Evolutionary conservation across 352 stramenopile species (phyloP).

Genomic region (Globisporangium uncinulatum): DNA sequence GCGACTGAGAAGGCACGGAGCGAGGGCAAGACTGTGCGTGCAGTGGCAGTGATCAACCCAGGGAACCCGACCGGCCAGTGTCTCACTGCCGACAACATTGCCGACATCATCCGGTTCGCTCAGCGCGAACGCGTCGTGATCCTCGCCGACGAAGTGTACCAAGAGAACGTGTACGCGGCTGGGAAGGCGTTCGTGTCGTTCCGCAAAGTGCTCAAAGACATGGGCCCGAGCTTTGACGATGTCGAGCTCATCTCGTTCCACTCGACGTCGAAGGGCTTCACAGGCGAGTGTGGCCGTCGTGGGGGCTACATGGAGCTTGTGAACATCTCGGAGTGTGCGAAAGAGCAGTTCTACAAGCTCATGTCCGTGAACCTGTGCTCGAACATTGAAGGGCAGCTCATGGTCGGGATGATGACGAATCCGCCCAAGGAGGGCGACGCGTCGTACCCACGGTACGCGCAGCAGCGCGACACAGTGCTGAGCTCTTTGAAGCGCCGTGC

Average conservation of each 20-base stretch:
- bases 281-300: constrained; percentile 96
- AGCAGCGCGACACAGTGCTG: constrained; percentile 92
- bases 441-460: constrained; percentile 86
- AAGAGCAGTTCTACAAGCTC: constrained; percentile 99
- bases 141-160: constrained; percentile 99
- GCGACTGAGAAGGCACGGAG: constrained; percentile 84
- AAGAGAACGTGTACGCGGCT: constrained; percentile 98
- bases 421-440: constrained; percentile 87
- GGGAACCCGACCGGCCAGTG: constrained; percentile 98
- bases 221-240: constrained; percentile 73
- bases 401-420: constrained; percentile 98
- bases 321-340: constrained; percentile 88
- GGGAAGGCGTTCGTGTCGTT: constrained; percentile 93
- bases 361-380: constrained; percentile 96
- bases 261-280: constrained; percentile 98
- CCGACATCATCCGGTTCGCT: constrained; percentile 96
- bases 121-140: constrained; percentile 93
- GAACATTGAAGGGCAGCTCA: constrained; percentile 96
- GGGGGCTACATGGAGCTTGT: constrained; percentile 97
- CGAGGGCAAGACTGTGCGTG: constrained; percentile 90
- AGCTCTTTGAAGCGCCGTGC: constrained; percentile 92
- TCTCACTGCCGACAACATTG: constrained; percentile 82
- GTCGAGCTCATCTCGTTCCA: constrained; percentile 99
- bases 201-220: constrained; percentile 91
- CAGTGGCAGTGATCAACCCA: constrained; percentile 99